Evolutionary conservation across 2,329 filamentous ascomycete species (phyloP).

Genomic region (Davidsoniella virescens): DNA sequence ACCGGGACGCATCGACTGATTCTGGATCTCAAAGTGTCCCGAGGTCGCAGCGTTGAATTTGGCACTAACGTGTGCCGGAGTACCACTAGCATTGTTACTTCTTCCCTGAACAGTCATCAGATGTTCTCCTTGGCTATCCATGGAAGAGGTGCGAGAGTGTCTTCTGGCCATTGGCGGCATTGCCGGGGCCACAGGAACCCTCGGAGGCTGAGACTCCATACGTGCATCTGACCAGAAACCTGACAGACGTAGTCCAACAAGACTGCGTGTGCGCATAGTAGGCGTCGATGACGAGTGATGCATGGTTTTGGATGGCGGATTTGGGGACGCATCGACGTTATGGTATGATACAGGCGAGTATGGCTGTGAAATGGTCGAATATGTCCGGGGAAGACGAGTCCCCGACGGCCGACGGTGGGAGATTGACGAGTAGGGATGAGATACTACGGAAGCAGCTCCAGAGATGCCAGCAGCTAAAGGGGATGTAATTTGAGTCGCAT

Average conservation of each 20-base stretch:
- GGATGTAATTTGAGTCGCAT: neutral
- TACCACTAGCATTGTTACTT: too few relatives aligned
- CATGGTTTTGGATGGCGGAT: neutral
- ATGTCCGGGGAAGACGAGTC: neutral
- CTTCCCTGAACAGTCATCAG: neutral
- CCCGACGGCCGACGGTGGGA: neutral
- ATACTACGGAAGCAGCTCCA: neutral
- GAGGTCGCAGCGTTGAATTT: too few relatives aligned
- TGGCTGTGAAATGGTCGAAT: neutral
- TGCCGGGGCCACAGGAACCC: too few relatives aligned
- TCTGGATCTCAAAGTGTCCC: neutral
- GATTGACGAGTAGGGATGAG: neutral
- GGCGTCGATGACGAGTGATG: constrained; percentile 1
- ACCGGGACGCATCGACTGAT: constrained; percentile 3
- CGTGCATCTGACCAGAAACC: constrained; percentile 2
- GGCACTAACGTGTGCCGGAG: too few relatives aligned
- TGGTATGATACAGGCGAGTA: neutral
- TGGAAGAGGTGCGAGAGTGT: constrained; percentile 7
- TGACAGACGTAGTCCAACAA: constrained; percentile 12
- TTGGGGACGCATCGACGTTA: neutral
- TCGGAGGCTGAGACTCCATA: constrained; percentile 9
- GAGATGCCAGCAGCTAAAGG: neutral
- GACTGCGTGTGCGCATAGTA: constrained; percentile 24
- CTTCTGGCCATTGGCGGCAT: constrained; percentile 11
- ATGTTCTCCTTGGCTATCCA: neutral